phyloP scores from a whole-genome alignment of 2,329 filamentous ascomycete genomes.

The Fusarium palustre region DNA sequence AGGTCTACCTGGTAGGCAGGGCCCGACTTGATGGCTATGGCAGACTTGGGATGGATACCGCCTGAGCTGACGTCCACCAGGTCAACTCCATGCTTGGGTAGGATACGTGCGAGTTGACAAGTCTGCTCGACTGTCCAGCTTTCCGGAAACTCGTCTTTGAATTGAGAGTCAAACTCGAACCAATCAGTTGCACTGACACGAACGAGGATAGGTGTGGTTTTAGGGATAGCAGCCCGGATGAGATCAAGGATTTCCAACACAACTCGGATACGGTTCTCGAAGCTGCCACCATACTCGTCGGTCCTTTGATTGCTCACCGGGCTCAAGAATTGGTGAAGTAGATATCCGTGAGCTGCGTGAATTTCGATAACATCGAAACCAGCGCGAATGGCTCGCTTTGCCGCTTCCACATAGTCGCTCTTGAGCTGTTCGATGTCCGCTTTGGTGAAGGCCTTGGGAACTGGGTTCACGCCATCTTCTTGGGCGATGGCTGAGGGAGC shows the following conservation, averaged over 20 bases:
- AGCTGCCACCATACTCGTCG: slow-evolving; percentile 74
- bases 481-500: slow-evolving; percentile 67
- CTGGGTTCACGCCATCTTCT: slow-evolving; percentile 63
- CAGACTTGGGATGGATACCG: slow-evolving; percentile 70
- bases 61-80: slow-evolving; percentile 78
- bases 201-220: slow-evolving; percentile 76
- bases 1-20: slow-evolving; percentile 76
- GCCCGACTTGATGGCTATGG: slow-evolving; percentile 59
- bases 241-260: slow-evolving; percentile 75
- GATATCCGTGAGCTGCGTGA: slow-evolving; percentile 73
- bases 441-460: slow-evolving; percentile 74
- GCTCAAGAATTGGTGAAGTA: slow-evolving; percentile 73
- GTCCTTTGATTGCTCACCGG: slow-evolving; percentile 70
- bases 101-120: slow-evolving; percentile 68
- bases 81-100: slow-evolving; percentile 77
- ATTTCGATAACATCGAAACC: slow-evolving; percentile 82
- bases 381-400: slow-evolving; percentile 70
- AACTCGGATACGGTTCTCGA: slow-evolving; percentile 77
- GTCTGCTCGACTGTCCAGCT: slow-evolving; percentile 77
- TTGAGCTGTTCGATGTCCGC: slow-evolving; percentile 76
- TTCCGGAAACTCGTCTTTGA: slow-evolving; percentile 58
- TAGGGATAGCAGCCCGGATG: slow-evolving; percentile 70
- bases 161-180: slow-evolving; percentile 70
- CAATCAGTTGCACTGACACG: slow-evolving; percentile 80
- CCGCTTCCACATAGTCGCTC: slow-evolving; percentile 67